These are phyloP conservation scores for Daldinia eschscholtzii DNA, from an alignment of 2,329 filamentous ascomycete species.

Conservation along the genomic window DNA sequence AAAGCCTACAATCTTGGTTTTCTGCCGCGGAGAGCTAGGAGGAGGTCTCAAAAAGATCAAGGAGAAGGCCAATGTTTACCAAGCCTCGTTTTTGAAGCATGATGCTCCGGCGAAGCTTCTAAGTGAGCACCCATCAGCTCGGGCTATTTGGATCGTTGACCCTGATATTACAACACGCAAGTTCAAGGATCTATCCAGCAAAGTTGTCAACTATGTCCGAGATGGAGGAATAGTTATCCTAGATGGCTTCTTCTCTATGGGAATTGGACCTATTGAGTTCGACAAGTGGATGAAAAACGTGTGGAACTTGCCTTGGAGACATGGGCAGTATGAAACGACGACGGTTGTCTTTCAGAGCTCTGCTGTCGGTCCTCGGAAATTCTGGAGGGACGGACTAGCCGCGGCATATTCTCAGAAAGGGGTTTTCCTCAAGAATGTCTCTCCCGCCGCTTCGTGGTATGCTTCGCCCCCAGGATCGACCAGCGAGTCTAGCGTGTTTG, in stretches of 20 bases:
- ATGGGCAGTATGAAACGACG: constrained; percentile 1
- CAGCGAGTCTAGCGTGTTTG: constrained; percentile 9
- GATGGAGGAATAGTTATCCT: constrained; percentile 19
- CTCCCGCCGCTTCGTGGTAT: constrained; percentile 19
- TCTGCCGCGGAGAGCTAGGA: constrained; percentile 3
- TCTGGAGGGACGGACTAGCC: constrained; percentile 13
- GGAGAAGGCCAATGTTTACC: constrained; percentile 10
- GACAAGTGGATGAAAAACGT: constrained; percentile 10
- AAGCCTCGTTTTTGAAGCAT: constrained; percentile 4
- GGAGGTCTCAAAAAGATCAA: constrained; percentile 15
- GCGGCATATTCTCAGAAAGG: constrained; percentile 12
- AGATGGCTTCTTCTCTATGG: constrained; percentile 1
- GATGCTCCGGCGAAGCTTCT: constrained; percentile 9
- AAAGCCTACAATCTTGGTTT: constrained; percentile 17
- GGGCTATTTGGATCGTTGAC: constrained; percentile 20
- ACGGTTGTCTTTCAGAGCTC: constrained; percentile 14
- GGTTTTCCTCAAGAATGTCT: constrained; percentile 13
- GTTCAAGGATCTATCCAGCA: constrained; percentile 1
- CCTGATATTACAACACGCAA: background rate
- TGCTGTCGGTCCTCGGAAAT: constrained; percentile 6
- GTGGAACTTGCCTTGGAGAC: constrained; percentile 19
- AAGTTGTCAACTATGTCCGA: constrained; percentile 14
- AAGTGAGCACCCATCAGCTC: constrained; percentile 7
- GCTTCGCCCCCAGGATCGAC: background rate
- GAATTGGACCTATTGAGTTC: background rate